Evolutionary conservation across 2,329 filamentous ascomycete species (phyloP), one percentile per base, ranked within the genome.

Genomic region (Clarireedia sp.): DNA sequence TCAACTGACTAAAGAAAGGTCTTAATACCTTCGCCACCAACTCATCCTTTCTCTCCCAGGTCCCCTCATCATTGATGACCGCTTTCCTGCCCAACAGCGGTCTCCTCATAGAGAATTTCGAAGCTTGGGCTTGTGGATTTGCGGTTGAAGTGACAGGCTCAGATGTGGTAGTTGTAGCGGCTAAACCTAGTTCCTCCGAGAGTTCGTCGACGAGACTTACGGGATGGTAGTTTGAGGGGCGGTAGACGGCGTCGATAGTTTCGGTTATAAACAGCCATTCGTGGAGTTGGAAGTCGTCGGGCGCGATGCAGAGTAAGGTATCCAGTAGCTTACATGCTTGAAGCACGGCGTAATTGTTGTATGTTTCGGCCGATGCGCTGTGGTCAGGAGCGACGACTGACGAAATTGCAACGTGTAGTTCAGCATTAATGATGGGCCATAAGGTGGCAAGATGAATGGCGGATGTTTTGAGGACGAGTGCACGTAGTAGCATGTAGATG

Each of bases 231-330:
- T 77, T 74, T 14, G 82, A 73, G 0, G 89, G 85, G 12, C 88
- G 84, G 71, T 99, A 95, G 36, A 99, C 88, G 1, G 94, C 91
- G 65, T 99, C 94, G 61, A 96, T 91, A 14, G 92, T 97, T 71
- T 99, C 94, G 1, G 90, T 95, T 54, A 99, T 85, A 70, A 96
- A 99, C 3, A 97, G 81, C 94, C 94, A 99, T 74, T 96, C 90
- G 66, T 95, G 87, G n/a, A 97, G 80, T 70, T 97, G 94, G 72
- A 97, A 99, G 69, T 99, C 94, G 63, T 99, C 94, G 0, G 91
- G 92, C 4, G 88, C 86, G 7, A 91, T 77, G 44, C 90, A 85
- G 14, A 97, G 80, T n/a, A 99, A 77, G 19, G 90, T 76, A 66
- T 99, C 94, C 3, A 99, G 79, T 3, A 99, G 78, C 68, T 97